phyloP scores from a whole-genome alignment of 441 rosid genomes.

The Brassica balearica region DNA sequence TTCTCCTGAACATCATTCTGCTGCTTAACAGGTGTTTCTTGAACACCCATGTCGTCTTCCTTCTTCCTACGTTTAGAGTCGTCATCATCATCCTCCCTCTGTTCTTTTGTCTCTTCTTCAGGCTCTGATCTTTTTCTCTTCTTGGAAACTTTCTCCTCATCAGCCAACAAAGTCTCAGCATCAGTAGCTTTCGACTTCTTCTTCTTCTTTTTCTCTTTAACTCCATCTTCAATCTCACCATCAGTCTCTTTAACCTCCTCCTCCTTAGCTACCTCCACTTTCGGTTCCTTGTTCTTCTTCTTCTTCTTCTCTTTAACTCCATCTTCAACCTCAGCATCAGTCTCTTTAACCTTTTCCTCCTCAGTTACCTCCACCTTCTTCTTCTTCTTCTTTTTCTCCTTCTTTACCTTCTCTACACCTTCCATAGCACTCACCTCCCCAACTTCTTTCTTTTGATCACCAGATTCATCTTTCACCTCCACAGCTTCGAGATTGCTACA shows the following conservation, averaged over 20 bases:
- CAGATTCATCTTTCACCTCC: conserved; percentile 32
- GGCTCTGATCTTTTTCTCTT: conserved; percentile 78
- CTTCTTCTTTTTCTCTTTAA: conserved; percentile 45
- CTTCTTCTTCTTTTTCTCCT: conserved; percentile 33
- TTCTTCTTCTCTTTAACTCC: conserved; percentile 31
- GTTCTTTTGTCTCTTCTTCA: conserved; percentile 49
- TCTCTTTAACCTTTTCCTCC: conserved; percentile 32
- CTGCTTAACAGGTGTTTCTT: conserved; percentile 44
- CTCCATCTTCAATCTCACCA: conserved; percentile 16
- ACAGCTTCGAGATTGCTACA: conserved; percentile 47
- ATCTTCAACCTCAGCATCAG: conserved; percentile 16
- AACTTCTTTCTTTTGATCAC: conserved; percentile 40
- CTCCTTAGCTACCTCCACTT: conserved; percentile 26
- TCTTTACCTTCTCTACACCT: conserved; percentile 32
- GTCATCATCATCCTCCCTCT: conserved; percentile 46
- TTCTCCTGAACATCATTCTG: conserved; percentile 45
- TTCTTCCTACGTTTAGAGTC: conserved; percentile 68
- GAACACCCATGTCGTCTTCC: conserved; percentile 39
- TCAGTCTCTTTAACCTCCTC: conserved; percentile 28
- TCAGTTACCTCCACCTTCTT: conserved; percentile 34
- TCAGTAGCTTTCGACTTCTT: conserved; percentile 35
- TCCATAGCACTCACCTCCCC: conserved; percentile 12
- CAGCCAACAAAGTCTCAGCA: conserved; percentile 28
- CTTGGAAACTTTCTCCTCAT: conserved; percentile 53
- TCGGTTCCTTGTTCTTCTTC: conserved; percentile 28